Evolutionary conservation across 1,284 basidiomycete species (phyloP), one percentile per base, ranked within the genome.

Genomic region (Ustilago lituana): DNA sequence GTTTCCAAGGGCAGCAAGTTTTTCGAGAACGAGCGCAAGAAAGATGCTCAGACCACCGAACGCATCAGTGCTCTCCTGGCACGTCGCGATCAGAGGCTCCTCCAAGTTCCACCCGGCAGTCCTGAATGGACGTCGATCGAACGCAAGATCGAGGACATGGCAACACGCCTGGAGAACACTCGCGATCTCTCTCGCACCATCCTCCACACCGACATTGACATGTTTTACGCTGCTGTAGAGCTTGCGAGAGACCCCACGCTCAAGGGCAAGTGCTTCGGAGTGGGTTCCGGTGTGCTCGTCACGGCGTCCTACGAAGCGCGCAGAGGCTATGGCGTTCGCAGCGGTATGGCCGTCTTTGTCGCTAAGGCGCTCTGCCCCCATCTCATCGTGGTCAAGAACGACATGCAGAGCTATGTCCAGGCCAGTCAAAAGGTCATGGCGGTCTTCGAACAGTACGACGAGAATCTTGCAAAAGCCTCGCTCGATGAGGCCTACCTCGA

Each of bases 311-410:
- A 80, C 48, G 77, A 79, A 55, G 78, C 78, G 26, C 57, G 78
- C 11, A 43, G 54, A 38, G 49, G 47, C 0, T 97, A 95, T 78
- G 94, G 89, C 10, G 94, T 95, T 7, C 70, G 78, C n/a, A 67
- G 63, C 11, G 78, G 77, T n/a, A 82, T 82, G 79, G 79, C 76
- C 86, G 91, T 88, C 41, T 94, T 94, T 81, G 89, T 98, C 37
- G 95, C 94, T 14, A 90, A 90, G 84, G 94, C 93, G 77, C 87
- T 98, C 9, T 98, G 94, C 79, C 94, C 94, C 1, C 88, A 94
- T 9, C 87, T 98, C n/a, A 89, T 92, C 38, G 84, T 93, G 39
- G 86, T 95, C 43, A 74, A 76, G 50, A 80, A 79, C 50, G 65
- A 84, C 52, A 81, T 83, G 56, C 67, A 73, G 15, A 72, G 74